Percentiles rank a stretch among this genome's conserved stretches.
Evolutionary conservation across 805 yeast genomes (phyloP).

Genomic region (Naumovozyma castellii): DNA sequence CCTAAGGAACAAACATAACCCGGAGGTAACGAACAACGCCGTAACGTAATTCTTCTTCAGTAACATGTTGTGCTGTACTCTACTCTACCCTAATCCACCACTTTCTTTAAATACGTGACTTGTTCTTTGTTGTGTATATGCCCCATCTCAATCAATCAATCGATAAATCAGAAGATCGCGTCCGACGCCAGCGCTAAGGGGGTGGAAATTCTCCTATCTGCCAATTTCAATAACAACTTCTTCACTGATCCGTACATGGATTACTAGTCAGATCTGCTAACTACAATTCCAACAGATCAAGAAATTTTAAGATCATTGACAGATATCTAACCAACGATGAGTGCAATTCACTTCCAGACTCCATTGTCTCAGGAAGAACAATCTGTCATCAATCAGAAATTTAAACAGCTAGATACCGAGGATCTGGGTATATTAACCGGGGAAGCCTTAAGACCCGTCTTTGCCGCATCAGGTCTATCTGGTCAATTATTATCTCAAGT

Average conservation of each 20-base stretch:
- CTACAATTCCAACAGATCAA: no score
- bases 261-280: no score
- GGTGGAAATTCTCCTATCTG: background rate
- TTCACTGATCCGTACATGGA: no score
- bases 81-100: no score
- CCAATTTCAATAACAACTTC: background rate
- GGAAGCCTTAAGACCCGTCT: slow-evolving; percentile 68
- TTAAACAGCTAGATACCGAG: slow-evolving; percentile 71
- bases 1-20: slow-evolving; percentile 24
- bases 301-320: no score
- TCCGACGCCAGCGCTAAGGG: background rate
- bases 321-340: slow-evolving; percentile 12
- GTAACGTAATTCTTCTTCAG: slow-evolving; percentile 12
- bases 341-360: slow-evolving; percentile 25
- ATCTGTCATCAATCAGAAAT: slow-evolving; percentile 60
- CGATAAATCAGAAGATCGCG: no score
- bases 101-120: no score
- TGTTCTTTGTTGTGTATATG: no score
- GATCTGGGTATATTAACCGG: slow-evolving; percentile 79
- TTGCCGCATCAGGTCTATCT: slow-evolving; percentile 79
- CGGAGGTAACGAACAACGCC: slow-evolving; percentile 9
- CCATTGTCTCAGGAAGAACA: slow-evolving; percentile 65
- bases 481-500: slow-evolving; percentile 74
- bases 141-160: no score
- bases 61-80: background rate